Conservation (phyloP, 2,329 filamentous ascomycete species). For the Botryosphaeria agaves region DNA sequence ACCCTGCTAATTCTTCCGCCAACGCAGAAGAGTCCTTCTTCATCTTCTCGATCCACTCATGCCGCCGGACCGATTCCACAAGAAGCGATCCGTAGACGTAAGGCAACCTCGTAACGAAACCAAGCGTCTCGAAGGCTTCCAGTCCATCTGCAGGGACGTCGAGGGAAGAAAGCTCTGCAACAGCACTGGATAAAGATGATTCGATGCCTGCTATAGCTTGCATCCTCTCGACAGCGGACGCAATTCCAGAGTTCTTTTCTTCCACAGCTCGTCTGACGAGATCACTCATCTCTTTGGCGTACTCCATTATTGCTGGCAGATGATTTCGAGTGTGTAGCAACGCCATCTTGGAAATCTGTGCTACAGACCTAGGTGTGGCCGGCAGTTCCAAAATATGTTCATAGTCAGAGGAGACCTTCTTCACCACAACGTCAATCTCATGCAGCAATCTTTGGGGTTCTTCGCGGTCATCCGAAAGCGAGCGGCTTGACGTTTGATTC, state of each 20-base stretch:
- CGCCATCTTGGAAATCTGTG: constrained; percentile 46
- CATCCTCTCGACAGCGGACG: constrained; percentile 57
- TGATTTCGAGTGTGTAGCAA: constrained; percentile 45
- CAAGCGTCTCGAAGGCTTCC: constrained; percentile 65
- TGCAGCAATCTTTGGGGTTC: constrained; percentile 55
- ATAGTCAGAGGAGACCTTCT: constrained; percentile 76
- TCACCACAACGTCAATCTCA: constrained; percentile 72
- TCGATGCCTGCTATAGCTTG: constrained; percentile 68
- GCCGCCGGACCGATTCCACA: constrained; percentile 67
- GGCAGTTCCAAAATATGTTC: constrained; percentile 56
- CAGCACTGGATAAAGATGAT: constrained; percentile 52
- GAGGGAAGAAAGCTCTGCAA: constrained; percentile 52
- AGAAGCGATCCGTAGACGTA: constrained; percentile 81
- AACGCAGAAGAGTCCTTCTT: constrained; percentile 71
- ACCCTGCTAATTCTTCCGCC: constrained; percentile 81
- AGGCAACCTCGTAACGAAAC: constrained; percentile 66
- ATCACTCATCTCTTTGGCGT: constrained; percentile 37
- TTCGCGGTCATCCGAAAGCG: constrained; percentile 37
- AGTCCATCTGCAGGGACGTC: constrained; percentile 59
- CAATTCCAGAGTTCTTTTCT: constrained; percentile 49
- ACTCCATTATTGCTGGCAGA: constrained; percentile 40
- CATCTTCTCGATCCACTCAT: constrained; percentile 86
- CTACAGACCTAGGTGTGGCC: constrained; percentile 45
- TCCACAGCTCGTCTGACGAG: constrained; percentile 35
- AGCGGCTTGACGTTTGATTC: constrained; percentile 30